These are phyloP conservation scores for Sphaerobolus stellatus DNA, from an alignment of 1,284 basidiomycete genomes.

Conservation along the genomic window DNA sequence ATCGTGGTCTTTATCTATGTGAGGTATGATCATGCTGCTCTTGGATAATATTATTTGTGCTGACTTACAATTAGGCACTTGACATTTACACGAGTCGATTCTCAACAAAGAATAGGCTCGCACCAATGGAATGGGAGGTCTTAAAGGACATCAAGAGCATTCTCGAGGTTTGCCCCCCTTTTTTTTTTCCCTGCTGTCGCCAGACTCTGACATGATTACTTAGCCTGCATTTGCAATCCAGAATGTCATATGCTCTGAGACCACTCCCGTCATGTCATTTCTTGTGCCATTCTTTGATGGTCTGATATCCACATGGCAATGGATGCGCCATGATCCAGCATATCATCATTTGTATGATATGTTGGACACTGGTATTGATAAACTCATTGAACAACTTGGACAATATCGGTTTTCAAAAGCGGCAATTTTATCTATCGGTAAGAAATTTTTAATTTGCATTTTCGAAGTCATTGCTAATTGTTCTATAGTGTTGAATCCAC, in stretches of 20 bases:
- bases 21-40: not conserved
- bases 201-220: not conserved
- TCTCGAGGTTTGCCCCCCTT: not conserved
- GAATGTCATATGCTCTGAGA: not conserved
- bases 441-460: not conserved
- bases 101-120: not conserved
- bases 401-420: not conserved
- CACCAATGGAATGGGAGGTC: not conserved
- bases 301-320: not conserved
- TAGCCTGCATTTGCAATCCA: not conserved
- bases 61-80: not conserved
- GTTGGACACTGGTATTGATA: not conserved
- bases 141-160: not conserved
- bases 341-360: not conserved
- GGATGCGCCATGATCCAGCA: not conserved
- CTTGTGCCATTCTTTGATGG: not conserved
- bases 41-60: not conserved
- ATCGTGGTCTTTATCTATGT: not conserved
- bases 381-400: not conserved
- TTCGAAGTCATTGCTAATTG: not conserved
- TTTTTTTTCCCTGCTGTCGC: not conserved
- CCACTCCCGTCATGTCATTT: not conserved
- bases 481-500: not conserved
- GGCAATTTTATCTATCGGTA: not conserved
- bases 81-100: not conserved